Conservation (phyloP, 2,329 filamentous ascomycete genomes). For the Colletotrichum camelliae region DNA sequence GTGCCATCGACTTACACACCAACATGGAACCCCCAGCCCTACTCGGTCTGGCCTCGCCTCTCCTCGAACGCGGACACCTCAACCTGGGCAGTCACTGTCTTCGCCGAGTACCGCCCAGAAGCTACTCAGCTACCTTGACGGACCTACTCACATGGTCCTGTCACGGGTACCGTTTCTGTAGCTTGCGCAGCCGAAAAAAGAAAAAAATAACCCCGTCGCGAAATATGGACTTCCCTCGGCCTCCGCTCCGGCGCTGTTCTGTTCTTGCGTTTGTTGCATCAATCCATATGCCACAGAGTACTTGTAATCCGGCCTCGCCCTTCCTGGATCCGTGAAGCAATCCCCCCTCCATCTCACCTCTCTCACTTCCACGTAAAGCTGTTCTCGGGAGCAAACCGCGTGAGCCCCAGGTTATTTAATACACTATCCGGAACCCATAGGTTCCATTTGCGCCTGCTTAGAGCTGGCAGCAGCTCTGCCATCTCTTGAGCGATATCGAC, state of each 20-base stretch:
- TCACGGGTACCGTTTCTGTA: background rate
- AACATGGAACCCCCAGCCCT: background rate
- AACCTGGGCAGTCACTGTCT: background rate
- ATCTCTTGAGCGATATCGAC: background rate
- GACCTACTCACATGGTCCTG: background rate
- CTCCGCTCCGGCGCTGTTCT: background rate
- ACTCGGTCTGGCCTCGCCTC: background rate
- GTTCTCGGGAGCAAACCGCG: background rate
- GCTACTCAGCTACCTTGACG: background rate
- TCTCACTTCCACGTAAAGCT: background rate
- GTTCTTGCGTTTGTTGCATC: background rate
- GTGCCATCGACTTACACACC: background rate
- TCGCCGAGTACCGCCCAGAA: background rate
- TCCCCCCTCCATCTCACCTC: background rate
- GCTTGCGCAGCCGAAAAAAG: background rate
- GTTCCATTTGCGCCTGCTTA: background rate
- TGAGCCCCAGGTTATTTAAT: background rate
- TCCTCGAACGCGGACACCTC: background rate
- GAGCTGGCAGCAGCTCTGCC: background rate
- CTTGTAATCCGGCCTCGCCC: background rate
- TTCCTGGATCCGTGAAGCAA: background rate
- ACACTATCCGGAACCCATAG: background rate
- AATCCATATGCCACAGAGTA: background rate
- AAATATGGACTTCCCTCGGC: constrained; percentile 7
- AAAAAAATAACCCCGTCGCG: background rate